phyloP scores from a whole-genome alignment of 495 filamentous ascomycete species.

The Chaetomium fimeti region DNA sequence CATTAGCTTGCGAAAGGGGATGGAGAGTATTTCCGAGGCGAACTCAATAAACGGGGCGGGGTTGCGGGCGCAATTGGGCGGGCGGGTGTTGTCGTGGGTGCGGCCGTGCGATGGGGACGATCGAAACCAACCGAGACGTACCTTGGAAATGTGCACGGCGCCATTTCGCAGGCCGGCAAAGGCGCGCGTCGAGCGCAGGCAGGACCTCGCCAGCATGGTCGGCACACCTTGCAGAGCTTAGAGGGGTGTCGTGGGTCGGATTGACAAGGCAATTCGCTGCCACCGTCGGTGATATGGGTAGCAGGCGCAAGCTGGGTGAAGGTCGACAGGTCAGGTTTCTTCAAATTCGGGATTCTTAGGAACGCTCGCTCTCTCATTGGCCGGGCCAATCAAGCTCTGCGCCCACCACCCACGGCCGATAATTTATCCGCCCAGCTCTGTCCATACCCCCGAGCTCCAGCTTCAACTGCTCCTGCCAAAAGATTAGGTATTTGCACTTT shows the following conservation, averaged over 20 bases:
- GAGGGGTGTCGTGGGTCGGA: constrained; percentile 35
- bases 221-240: constrained; percentile 50
- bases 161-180: constrained; percentile 67
- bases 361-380: constrained; percentile 37
- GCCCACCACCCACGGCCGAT: constrained; percentile 22
- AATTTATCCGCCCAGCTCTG: constrained; percentile 29
- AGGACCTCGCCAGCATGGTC: constrained; percentile 84
- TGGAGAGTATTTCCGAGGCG: constrained; percentile 8
- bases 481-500: neutral
- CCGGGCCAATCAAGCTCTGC: constrained; percentile 27
- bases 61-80: constrained; percentile 23
- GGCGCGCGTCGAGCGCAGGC: constrained; percentile 74
- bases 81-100: constrained; percentile 21
- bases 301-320: constrained; percentile 33
- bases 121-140: constrained; percentile 33
- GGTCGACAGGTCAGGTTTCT: constrained; percentile 38
- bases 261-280: constrained; percentile 44
- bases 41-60: constrained; percentile 7
- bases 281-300: constrained; percentile 36
- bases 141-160: constrained; percentile 59
- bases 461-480: neutral
- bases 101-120: constrained; percentile 19
- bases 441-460: neutral
- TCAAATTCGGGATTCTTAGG: constrained; percentile 44
- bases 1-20: constrained; percentile 26